phyloP scores from a whole-genome alignment of 129 eudicot species.

The Lonicera japonica region DNA sequence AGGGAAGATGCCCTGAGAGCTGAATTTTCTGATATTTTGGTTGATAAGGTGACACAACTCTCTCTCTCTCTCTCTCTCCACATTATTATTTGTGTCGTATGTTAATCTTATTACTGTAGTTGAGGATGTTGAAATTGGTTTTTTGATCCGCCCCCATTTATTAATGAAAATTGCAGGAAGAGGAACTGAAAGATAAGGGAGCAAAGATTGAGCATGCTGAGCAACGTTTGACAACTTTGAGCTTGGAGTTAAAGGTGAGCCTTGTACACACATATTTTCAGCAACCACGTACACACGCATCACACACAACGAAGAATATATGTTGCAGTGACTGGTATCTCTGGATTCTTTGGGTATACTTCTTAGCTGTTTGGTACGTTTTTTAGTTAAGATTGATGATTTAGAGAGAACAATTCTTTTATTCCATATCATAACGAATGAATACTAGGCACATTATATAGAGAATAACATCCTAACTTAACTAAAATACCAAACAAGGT shows the following conservation, averaged over 20 bases:
- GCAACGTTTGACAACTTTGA: constrained; percentile 73
- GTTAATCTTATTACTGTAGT: background rate
- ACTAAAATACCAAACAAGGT: too few relatives aligned
- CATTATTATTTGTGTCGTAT: background rate
- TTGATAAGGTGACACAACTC: constrained; percentile 56
- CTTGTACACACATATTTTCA: background rate
- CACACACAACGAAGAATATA: too few relatives aligned
- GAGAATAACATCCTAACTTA: too few relatives aligned
- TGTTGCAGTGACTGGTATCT: too few relatives aligned
- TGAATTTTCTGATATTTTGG: constrained; percentile 54
- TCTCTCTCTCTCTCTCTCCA: background rate
- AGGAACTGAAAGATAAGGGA: constrained; percentile 63
- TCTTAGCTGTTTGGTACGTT: too few relatives aligned
- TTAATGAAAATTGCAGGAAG: constrained; percentile 44
- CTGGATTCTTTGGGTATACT: too few relatives aligned
- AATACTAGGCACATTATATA: too few relatives aligned
- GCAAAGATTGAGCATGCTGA: constrained; percentile 74
- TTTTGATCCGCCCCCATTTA: background rate
- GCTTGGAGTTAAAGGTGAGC: constrained; percentile 81
- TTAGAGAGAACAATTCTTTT: too few relatives aligned
- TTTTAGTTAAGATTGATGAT: too few relatives aligned
- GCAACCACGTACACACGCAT: too few relatives aligned
- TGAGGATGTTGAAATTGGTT: constrained; percentile 8
- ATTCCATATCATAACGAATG: too few relatives aligned
- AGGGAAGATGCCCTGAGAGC: constrained; percentile 83